phyloP scores from a whole-genome alignment of 768 basidiomycete species.

The Heimioporus sp. region DNA sequence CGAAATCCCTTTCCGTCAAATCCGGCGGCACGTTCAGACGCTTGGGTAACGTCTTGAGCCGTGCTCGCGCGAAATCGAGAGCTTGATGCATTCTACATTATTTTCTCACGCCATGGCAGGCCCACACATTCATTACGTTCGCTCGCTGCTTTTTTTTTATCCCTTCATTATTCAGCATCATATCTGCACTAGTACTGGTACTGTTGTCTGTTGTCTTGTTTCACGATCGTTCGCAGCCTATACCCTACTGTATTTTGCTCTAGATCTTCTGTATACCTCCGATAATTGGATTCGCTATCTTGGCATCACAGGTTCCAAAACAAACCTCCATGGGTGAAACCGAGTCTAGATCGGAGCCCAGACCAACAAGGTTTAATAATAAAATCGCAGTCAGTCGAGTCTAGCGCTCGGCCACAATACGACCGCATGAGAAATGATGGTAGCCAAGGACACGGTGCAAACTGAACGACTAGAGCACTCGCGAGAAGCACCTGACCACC shows the following conservation, averaged over 20 bases:
- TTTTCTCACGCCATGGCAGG: slow-evolving; percentile 5
- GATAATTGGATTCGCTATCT: too few species aligned
- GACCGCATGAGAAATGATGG: slow-evolving; percentile 12
- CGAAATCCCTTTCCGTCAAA: slow-evolving; percentile 19
- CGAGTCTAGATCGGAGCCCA: background rate
- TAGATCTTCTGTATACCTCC: background rate
- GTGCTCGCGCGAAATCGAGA: slow-evolving; percentile 24
- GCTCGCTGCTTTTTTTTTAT: slow-evolving; percentile 9
- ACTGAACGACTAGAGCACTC: background rate
- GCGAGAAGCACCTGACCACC: background rate
- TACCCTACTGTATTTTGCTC: slow-evolving; percentile 15
- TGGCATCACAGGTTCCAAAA: background rate
- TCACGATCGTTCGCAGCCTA: background rate
- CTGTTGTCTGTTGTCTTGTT: background rate
- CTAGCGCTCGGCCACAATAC: background rate
- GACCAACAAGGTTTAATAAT: slow-evolving; percentile 15
- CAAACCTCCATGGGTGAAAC: background rate
- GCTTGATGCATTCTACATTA: slow-evolving; percentile 2
- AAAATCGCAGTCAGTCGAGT: slow-evolving; percentile 1
- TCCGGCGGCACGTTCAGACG: slow-evolving; percentile 21
- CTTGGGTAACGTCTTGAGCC: slow-evolving; percentile 15
- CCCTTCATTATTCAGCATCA: slow-evolving; percentile 15
- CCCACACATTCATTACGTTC: slow-evolving; percentile 6
- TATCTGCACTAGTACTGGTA: background rate
- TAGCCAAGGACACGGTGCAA: slow-evolving; percentile 6